Evolutionary conservation across 2,329 filamentous ascomycete genomes (phyloP).

Genomic region (Colletotrichum cordylinicola): DNA sequence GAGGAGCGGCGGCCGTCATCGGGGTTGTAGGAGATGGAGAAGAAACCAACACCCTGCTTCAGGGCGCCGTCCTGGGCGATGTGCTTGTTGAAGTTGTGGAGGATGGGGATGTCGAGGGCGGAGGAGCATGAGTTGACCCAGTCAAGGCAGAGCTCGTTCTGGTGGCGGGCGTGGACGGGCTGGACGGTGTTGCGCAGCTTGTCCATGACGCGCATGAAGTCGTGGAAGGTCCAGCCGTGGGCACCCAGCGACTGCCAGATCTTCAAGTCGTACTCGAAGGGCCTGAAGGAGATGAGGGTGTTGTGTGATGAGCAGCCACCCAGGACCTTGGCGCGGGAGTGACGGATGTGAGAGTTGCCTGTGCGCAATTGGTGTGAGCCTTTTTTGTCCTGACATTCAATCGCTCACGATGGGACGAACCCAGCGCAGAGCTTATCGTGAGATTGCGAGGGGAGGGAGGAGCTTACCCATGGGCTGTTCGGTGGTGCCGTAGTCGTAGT

Average conservation of each 20-base stretch:
- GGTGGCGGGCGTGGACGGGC: slow-evolving; percentile 83
- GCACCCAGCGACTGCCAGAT: slow-evolving; percentile 85
- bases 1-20: slow-evolving; percentile 85
- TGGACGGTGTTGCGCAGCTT: slow-evolving; percentile 90
- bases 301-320: slow-evolving; percentile 95
- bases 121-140: slow-evolving; percentile 84
- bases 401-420: neutral
- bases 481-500: slow-evolving; percentile 89
- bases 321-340: slow-evolving; percentile 90
- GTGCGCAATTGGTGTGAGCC: slow-evolving; percentile 21
- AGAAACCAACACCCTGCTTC: slow-evolving; percentile 83
- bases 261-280: slow-evolving; percentile 87
- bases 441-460: neutral
- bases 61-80: slow-evolving; percentile 77
- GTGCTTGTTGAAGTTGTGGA: slow-evolving; percentile 86
- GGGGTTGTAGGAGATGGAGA: slow-evolving; percentile 90
- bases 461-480: slow-evolving; percentile 79
- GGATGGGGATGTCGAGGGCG: slow-evolving; percentile 80
- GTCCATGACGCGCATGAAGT: slow-evolving; percentile 81
- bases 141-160: slow-evolving; percentile 90
- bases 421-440: neutral
- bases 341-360: slow-evolving; percentile 91
- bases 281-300: slow-evolving; percentile 90
- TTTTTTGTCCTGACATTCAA: neutral
- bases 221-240: slow-evolving; percentile 86